Percentiles rank a stretch among this genome's conserved stretches.
Evolutionary conservation across 257 asterid species (phyloP).

Genomic region (Apocynum venetum): DNA sequence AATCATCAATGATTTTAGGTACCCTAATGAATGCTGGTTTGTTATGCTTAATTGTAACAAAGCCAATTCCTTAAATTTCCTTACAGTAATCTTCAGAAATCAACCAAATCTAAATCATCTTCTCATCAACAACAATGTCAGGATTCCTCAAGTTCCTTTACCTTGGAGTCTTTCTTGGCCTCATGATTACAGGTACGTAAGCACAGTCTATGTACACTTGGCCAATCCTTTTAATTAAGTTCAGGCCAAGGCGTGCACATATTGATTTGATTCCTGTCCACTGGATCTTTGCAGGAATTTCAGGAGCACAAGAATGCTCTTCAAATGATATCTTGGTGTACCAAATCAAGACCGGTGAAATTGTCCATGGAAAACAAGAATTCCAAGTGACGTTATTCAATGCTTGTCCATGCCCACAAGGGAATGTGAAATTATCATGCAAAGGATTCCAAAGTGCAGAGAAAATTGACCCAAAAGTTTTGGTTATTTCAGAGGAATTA

Average conservation of each 20-base stretch:
- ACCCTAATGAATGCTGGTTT: neutral
- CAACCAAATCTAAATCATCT: neutral
- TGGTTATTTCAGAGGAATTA: neutral
- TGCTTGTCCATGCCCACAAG: neutral
- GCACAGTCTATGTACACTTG: too few species aligned
- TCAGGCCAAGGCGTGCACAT: too few species aligned
- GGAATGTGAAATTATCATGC: neutral
- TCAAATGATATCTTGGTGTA: neutral
- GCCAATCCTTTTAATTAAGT: too few species aligned
- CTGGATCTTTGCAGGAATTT: neutral
- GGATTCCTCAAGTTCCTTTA: neutral
- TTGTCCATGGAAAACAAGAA: neutral
- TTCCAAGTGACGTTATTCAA: neutral
- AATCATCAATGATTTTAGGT: too few species aligned
- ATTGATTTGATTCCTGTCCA: too few species aligned
- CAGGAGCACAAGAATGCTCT: neutral
- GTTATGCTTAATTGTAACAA: too few species aligned
- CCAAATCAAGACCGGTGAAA: neutral
- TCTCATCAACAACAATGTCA: neutral
- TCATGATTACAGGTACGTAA: neutral
- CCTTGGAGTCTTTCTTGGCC: neutral
- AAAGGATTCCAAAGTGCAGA: neutral
- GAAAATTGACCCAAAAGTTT: neutral
- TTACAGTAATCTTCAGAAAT: too few species aligned
- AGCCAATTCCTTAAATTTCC: too few species aligned